Evolutionary conservation across 2,329 filamentous ascomycete species (phyloP).

Genomic region (Talaromyces rugulosus): DNA sequence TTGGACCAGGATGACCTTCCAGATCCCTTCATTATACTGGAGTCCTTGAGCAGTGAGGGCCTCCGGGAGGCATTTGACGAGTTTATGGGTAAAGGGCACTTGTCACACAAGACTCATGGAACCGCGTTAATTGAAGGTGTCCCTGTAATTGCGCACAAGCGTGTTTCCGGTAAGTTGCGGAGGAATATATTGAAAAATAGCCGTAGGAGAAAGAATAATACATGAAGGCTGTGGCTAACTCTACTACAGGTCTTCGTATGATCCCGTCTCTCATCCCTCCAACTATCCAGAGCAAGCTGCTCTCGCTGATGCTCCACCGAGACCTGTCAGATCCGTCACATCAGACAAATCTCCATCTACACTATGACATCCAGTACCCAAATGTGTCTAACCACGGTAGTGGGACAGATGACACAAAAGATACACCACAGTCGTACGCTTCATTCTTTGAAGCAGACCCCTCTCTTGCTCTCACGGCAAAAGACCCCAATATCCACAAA

Average conservation of each 20-base stretch:
- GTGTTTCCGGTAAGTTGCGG: conserved; percentile 32
- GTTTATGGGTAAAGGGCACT: conserved; percentile 20
- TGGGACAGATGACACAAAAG: background rate
- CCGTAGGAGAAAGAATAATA: background rate
- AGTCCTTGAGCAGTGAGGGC: conserved; percentile 25
- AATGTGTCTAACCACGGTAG: conserved; percentile 1
- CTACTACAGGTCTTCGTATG: conserved; percentile 66
- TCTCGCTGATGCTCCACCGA: conserved; percentile 70
- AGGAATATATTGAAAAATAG: background rate
- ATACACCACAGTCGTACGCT: background rate
- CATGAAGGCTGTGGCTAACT: background rate
- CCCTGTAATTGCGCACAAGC: conserved; percentile 32
- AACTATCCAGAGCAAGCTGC: conserved; percentile 62
- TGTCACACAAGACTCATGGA: conserved; percentile 11
- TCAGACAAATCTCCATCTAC: conserved; percentile 84
- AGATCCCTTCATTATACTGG: conserved; percentile 21
- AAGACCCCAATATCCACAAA: conserved; percentile 70
- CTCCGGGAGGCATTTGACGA: conserved; percentile 29
- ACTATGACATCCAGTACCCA: conserved; percentile 68
- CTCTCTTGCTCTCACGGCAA: conserved; percentile 47
- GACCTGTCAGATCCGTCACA: conserved; percentile 71
- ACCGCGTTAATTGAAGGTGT: conserved; percentile 21
- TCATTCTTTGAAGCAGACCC: conserved; percentile 55
- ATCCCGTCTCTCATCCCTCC: conserved; percentile 70
- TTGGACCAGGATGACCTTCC: conserved; percentile 32